Evolutionary conservation across 495 filamentous ascomycete genomes (phyloP).

Genomic region (Penicillium cinerascens): DNA sequence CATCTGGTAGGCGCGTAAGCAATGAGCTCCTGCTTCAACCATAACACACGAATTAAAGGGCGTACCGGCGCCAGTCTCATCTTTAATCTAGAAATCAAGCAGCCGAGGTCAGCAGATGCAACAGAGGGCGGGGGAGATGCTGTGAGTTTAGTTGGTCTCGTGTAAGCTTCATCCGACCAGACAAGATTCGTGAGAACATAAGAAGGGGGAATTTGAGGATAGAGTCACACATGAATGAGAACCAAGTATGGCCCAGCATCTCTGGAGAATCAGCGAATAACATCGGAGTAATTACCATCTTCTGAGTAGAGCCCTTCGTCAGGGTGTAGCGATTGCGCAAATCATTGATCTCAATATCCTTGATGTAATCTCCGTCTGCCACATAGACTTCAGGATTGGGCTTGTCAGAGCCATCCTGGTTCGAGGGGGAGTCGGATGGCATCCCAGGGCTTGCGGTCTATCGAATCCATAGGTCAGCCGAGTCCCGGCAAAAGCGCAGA

Average conservation of each 20-base stretch:
- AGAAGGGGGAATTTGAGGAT: conserved; percentile 35
- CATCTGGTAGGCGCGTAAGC: conserved; percentile 73
- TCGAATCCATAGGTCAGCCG: conserved; percentile 5
- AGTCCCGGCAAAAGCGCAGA: not conserved
- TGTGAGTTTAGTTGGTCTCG: conserved; percentile 56
- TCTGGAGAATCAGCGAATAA: conserved; percentile 80
- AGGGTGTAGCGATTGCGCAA: conserved; percentile 94
- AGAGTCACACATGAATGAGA: conserved; percentile 35
- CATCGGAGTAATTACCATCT: conserved; percentile 91
- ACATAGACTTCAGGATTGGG: conserved; percentile 88
- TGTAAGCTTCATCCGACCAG: conserved; percentile 80
- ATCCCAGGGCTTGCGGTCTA: conserved; percentile 51
- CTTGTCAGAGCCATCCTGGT: conserved; percentile 50
- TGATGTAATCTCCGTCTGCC: conserved; percentile 93
- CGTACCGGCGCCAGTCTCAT: conserved; percentile 99
- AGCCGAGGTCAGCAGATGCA: conserved; percentile 95
- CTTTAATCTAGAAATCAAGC: conserved; percentile 98
- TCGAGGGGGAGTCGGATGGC: conserved; percentile 43
- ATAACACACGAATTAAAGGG: conserved; percentile 48
- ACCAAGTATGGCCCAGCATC: conserved; percentile 16
- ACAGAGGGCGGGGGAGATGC: conserved; percentile 72
- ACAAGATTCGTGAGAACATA: conserved; percentile 44
- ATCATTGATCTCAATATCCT: conserved; percentile 98
- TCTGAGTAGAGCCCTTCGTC: conserved; percentile 96
- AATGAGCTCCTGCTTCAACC: conserved; percentile 57